These are phyloP conservation scores for Theileria equi DNA, from an alignment of 169 alveolate species.

Conservation along the genomic window DNA sequence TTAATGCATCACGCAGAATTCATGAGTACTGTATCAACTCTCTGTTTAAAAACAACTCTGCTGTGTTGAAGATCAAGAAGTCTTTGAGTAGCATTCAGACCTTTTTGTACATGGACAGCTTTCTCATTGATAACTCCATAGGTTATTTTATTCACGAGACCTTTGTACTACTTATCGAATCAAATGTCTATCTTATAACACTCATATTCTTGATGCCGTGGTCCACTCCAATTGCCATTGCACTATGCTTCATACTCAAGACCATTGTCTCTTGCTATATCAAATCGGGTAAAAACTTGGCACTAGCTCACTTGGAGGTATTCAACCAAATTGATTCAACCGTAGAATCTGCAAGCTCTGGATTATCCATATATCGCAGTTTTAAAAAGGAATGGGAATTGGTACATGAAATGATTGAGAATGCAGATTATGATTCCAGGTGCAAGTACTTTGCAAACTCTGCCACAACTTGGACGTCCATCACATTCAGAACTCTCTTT, in stretches of 20 bases:
- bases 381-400: slow-evolving; percentile 29
- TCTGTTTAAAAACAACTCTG: slow-evolving; percentile 11
- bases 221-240: slow-evolving; percentile 5
- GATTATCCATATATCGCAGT: slow-evolving; percentile 38
- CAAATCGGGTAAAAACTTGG: slow-evolving; percentile 31
- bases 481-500: slow-evolving; percentile 13
- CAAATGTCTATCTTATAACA: slow-evolving; percentile 23
- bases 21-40: slow-evolving; percentile 41
- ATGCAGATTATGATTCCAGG: slow-evolving; percentile 21
- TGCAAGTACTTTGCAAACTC: slow-evolving; percentile 22
- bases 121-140: slow-evolving; percentile 30
- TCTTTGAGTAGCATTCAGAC: slow-evolving; percentile 29
- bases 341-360: slow-evolving; percentile 7
- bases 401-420: slow-evolving; percentile 7
- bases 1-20: slow-evolving; percentile 34
- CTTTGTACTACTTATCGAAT: slow-evolving; percentile 5
- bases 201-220: slow-evolving; percentile 28
- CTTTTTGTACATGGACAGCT: slow-evolving; percentile 38
- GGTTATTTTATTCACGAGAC: slow-evolving; percentile 28
- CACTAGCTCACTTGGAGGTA: slow-evolving; percentile 14
- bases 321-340: slow-evolving; percentile 12
- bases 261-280: slow-evolving; percentile 6
- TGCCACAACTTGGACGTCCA: slow-evolving; percentile 33
- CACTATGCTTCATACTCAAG: background rate
- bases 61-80: slow-evolving; percentile 9